Base-by-base conservation (phyloP, 768 basidiomycete species). In the Dentipellis sp. region DNA sequence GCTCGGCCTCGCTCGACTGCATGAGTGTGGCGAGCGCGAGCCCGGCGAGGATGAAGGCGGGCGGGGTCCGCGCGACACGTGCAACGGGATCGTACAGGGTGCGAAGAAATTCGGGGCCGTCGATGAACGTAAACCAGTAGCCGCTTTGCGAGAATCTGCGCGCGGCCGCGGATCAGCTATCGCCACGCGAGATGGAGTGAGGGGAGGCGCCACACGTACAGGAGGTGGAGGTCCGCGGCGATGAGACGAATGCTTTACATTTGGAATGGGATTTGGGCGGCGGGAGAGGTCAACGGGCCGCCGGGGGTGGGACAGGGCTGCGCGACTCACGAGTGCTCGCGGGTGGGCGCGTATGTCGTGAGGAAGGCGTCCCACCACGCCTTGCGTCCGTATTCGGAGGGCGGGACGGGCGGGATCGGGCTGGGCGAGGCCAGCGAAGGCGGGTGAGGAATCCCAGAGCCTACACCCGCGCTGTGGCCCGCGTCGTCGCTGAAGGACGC, bases 11-110 rank as follows among this genome's bases (percentile, higher is more conserved):
- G 64, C 87, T 88, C 1, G 88, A 88, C 59, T 79, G 78, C 77
- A 88, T 82, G 11, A 91, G 74, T 36, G 74, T 82, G 0, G 86
- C 79, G 71, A 91, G 74, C 1, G 89, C 89, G 35, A 91, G 72
- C 7, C 76, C 77, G 1, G 88, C 77, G 34, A 83, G 75, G 48
- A 91, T 76, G 56, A 91, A 79, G 0, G 87, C 76, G 6, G 89
- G 88, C 59, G 89, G 88, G 58, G 89, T 80, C 29, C 29, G 6
- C 12, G 68, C 69, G 19, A 74, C 65, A 12, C 84, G 79, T 29
- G 77, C 71, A n/a, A 75, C 74, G 1, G 79, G 74, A 60, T 78
- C 71, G 60, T 69, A 73, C 49, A 91, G 67, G 55, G 72, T 76
- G 52, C 74, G 72, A 58, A 80, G 66, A 62, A 90, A 78, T 40